Evolutionary conservation across 345 rosid species (phyloP).

Genomic region (Hevea brasiliensis): DNA sequence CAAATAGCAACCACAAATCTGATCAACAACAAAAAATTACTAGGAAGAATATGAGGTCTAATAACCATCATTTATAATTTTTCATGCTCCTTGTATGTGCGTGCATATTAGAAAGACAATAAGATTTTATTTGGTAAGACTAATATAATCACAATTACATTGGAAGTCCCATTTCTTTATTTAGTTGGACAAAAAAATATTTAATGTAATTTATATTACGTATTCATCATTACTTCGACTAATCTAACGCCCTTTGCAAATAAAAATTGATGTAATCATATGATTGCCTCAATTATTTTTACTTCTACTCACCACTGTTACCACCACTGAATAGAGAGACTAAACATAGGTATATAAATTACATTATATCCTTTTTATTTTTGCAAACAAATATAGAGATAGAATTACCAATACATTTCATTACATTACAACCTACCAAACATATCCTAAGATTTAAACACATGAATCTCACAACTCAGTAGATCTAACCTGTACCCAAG

Average conservation of each 20-base stretch:
- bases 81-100: not conserved
- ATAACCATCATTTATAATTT: not conserved
- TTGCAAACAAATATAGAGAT: too few species aligned
- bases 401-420: too few species aligned
- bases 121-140: too few species aligned
- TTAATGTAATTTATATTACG: too few species aligned
- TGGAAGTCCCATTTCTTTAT: not conserved
- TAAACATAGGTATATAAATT: too few species aligned
- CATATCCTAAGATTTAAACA: not conserved
- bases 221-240: not conserved
- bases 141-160: not conserved
- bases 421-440: not conserved
- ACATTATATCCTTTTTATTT: too few species aligned
- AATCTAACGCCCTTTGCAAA: not conserved
- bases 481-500: slow-evolving; percentile 6
- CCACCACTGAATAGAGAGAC: not conserved
- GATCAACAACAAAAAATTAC: not conserved
- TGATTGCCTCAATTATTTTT: too few species aligned
- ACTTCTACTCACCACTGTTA: not conserved
- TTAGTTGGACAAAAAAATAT: too few species aligned
- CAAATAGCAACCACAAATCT: not conserved
- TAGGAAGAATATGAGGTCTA: not conserved
- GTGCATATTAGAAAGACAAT: not conserved
- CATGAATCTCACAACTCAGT: not conserved
- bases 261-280: too few species aligned